phyloP scores from a whole-genome alignment of 2,329 filamentous ascomycete species.

The Fusarium gaditjirri region DNA sequence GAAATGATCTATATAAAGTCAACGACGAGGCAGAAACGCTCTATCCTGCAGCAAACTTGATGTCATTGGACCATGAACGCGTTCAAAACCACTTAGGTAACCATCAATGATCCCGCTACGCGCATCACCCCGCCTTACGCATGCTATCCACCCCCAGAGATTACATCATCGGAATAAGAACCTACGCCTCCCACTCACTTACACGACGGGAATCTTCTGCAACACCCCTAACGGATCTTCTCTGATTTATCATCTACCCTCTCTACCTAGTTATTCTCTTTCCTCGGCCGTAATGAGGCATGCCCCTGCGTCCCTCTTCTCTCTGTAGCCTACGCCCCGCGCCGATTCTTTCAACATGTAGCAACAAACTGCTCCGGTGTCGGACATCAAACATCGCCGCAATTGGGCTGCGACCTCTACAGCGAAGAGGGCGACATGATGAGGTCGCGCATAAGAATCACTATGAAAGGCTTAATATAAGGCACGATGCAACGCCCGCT shows the following conservation, averaged over 20 bases:
- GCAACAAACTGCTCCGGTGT: constrained; percentile 35
- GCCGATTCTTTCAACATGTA: constrained; percentile 36
- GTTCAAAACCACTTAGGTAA: neutral
- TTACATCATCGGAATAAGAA: constrained; percentile 44
- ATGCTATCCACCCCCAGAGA: constrained; percentile 31
- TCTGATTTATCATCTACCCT: neutral
- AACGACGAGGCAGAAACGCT: neutral
- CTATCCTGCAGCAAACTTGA: neutral
- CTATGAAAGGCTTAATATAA: constrained; percentile 85
- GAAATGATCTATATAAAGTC: neutral
- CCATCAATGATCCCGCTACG: constrained; percentile 21
- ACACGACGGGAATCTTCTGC: neutral
- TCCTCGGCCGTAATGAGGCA: constrained; percentile 66
- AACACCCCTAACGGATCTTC: neutral
- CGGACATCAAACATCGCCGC: constrained; percentile 11
- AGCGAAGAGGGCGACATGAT: constrained; percentile 33
- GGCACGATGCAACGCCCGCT: constrained; percentile 71
- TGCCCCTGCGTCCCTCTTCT: constrained; percentile 61
- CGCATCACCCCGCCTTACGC: constrained; percentile 35
- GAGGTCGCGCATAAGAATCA: constrained; percentile 63
- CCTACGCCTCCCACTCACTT: constrained; percentile 2
- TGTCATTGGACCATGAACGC: neutral
- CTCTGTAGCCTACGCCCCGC: constrained; percentile 40
- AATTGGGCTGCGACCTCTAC: constrained; percentile 17
- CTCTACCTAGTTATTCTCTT: neutral